Base-by-base conservation (phyloP, 2,329 filamentous ascomycete genomes). In the Fusarium succisae region DNA sequence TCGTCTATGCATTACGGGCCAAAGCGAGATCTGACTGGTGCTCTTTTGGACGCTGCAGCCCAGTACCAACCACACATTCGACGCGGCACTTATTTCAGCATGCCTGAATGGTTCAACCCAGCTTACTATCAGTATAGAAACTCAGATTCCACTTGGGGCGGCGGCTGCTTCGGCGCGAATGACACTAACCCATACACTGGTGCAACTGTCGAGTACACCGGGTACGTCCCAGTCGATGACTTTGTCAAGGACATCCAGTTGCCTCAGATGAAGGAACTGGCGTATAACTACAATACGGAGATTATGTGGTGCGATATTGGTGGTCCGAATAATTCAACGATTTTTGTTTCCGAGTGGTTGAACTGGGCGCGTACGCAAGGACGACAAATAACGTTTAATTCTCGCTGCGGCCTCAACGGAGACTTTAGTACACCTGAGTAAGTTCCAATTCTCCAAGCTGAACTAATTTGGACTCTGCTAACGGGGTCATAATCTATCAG, bases 381-480 rank as follows among this genome's bases (percentile, higher is more conserved):
- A 11, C 43, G 43, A 45, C 43, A 45, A 45, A 18, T 45, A 1
- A 18, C 43, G 0, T 45, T 45, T 14, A 45, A 45, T 45, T 45
- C 43, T 45, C 43, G 43, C 43, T 45, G 43, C 43, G 43, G 43
- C 43, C 43, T 45, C 9, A 45, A 45, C 12, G 43, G 43, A 18
- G 43, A 45, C n/a, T 45, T 45, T 7, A 45, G n/a, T 9, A 45
- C 43, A 12, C 43, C 43, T 8, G 43, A 45, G 43, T 45, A 18
- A 26, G 43, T 45, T 45, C 8, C 43, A 26, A 11, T 26, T 26
- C 15, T 18, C 9, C 0, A 26, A 26, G 15, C 6, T 26, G 14
- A 24, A 12, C 15, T n/a, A n/a, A 6, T 41, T 41, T 10, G 8
- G 6, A 10, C 0, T 18, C 1, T 11, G 1, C 15, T 45, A 18